Percentiles rank a stretch among this genome's conserved stretches.
These are phyloP conservation scores for Alternaria angustiovoidea DNA, from an alignment of 2,329 filamentous ascomycete genomes.

Conservation along the genomic window DNA sequence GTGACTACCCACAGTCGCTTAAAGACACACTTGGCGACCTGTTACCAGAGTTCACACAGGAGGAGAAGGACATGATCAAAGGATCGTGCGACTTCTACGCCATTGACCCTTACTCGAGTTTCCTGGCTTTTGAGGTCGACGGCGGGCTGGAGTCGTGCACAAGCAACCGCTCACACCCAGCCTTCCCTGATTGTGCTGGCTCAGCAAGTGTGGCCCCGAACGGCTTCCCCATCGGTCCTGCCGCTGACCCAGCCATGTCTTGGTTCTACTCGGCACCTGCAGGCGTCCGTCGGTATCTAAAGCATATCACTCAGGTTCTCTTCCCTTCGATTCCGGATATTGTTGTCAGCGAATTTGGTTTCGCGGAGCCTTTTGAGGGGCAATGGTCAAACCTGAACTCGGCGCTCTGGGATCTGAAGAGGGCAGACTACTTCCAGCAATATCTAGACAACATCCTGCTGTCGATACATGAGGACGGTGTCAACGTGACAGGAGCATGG, in stretches of 20 bases:
- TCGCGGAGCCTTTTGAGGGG: conserved; percentile 53
- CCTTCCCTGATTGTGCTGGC: conserved; percentile 54
- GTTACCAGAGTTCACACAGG: conserved; percentile 48
- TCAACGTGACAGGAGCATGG: conserved; percentile 55
- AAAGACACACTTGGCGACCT: conserved; percentile 53
- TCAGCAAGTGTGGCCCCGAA: conserved; percentile 45
- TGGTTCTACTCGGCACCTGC: conserved; percentile 55
- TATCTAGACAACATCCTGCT: conserved; percentile 54
- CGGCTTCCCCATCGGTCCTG: conserved; percentile 57
- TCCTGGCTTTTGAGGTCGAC: conserved; percentile 40
- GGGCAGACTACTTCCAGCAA: conserved; percentile 54
- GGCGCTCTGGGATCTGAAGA: conserved; percentile 52
- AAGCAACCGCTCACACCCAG: conserved; percentile 50
- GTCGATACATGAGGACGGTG: conserved; percentile 48
- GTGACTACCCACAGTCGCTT: conserved; percentile 52
- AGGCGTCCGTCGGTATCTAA: conserved; percentile 54
- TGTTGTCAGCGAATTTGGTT: conserved; percentile 54
- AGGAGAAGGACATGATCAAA: conserved; percentile 54
- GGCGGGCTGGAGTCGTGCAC: conserved; percentile 52
- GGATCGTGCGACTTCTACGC: conserved; percentile 56
- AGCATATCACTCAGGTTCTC: conserved; percentile 53
- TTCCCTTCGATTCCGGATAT: conserved; percentile 55
- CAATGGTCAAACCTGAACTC: conserved; percentile 40
- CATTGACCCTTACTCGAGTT: conserved; percentile 50
- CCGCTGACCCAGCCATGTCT: conserved; percentile 51